phyloP scores from a whole-genome alignment of 2,329 filamentous ascomycete species.

The Exophiala mesophila region DNA sequence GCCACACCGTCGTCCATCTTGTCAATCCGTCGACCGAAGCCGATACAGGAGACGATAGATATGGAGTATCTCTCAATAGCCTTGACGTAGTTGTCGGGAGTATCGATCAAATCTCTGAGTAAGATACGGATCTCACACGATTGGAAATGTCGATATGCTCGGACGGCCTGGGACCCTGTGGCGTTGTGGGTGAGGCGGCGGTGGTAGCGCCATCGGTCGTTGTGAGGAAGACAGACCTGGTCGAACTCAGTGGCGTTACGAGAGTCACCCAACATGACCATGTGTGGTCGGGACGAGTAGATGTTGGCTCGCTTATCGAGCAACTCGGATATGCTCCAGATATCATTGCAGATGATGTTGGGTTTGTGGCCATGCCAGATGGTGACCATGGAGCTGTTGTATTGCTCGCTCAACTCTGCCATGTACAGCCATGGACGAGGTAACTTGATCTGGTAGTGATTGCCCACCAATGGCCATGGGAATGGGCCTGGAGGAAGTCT shows the following conservation, averaged over 20 bases:
- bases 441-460: slow-evolving; percentile 51
- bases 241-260: slow-evolving; percentile 36
- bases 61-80: slow-evolving; percentile 40
- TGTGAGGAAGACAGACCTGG: slow-evolving; percentile 41
- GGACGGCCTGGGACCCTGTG: slow-evolving; percentile 52
- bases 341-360: slow-evolving; percentile 34
- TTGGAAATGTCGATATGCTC: slow-evolving; percentile 50
- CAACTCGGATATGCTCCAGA: slow-evolving; percentile 31
- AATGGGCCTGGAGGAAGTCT: slow-evolving; percentile 50
- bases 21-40: slow-evolving; percentile 36
- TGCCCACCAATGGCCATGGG: slow-evolving; percentile 52
- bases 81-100: slow-evolving; percentile 34
- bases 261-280: slow-evolving; percentile 32
- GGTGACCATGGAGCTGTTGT: slow-evolving; percentile 49
- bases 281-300: slow-evolving; percentile 30
- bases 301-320: slow-evolving; percentile 33
- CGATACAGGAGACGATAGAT: slow-evolving; percentile 39
- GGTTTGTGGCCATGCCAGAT: slow-evolving; percentile 48
- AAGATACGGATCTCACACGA: slow-evolving; percentile 55
- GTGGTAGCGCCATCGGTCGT: slow-evolving; percentile 36
- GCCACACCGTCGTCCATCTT: slow-evolving; percentile 50
- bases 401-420: slow-evolving; percentile 48
- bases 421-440: slow-evolving; percentile 56
- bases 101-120: slow-evolving; percentile 38
- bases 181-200: slow-evolving; percentile 48